Evolutionary conservation across 108 stramenopile genomes (phyloP).

Genomic region (Schizochytrium sp.): DNA sequence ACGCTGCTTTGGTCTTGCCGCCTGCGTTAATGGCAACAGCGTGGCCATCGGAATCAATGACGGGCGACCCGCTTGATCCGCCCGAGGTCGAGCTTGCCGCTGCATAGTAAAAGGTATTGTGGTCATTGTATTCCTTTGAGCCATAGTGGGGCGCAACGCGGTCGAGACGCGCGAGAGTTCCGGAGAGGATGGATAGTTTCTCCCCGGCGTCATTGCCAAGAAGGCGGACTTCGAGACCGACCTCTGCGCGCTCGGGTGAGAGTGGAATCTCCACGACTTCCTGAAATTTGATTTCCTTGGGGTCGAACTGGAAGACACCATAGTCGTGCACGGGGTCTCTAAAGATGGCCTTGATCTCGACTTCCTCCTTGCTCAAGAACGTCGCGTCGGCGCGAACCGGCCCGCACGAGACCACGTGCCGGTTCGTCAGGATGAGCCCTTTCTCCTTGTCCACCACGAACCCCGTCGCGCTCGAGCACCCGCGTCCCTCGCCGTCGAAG

Average conservation of each 20-base stretch:
- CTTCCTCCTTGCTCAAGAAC: conserved; percentile 48
- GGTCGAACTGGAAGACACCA: conserved; percentile 36
- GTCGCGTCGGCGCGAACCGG: conserved; percentile 36
- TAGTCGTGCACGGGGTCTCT: conserved; percentile 48
- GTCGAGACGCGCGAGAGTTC: conserved; percentile 41
- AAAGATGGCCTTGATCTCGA: conserved; percentile 33
- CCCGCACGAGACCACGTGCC: conserved; percentile 40
- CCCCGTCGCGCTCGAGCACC: conserved; percentile 15
- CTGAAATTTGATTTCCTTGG: conserved; percentile 31
- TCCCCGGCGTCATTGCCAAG: conserved; percentile 49
- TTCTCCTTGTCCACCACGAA: conserved; percentile 26
- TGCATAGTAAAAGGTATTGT: conserved; percentile 36
- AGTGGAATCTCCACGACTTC: conserved; percentile 33
- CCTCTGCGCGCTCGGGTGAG: conserved; percentile 30
- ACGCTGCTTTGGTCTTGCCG: conserved; percentile 20
- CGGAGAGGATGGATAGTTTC: conserved; percentile 41
- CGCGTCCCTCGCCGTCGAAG: conserved; percentile 8
- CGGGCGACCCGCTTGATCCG: conserved; percentile 38
- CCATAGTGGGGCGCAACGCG: conserved; percentile 38
- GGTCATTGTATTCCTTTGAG: conserved; percentile 29
- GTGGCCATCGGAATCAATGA: conserved; percentile 28
- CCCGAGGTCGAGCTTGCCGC: conserved; percentile 34
- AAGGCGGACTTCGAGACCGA: conserved; percentile 43
- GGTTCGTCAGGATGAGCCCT: conserved; percentile 43
- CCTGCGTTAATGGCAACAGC: conserved; percentile 49